Conservation (phyloP, 805 yeast genomes). For the Candida suzukii region DNA sequence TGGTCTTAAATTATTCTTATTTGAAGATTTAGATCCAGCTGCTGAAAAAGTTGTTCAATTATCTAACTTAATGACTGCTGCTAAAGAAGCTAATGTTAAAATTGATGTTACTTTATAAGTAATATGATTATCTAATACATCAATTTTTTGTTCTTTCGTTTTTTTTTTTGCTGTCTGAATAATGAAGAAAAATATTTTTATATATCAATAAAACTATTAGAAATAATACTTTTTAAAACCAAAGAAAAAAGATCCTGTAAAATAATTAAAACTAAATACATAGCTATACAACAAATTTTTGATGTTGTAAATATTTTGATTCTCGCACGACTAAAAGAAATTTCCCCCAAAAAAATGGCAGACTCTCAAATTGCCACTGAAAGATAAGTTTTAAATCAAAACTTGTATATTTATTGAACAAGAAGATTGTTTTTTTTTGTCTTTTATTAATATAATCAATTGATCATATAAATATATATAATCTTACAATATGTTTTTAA, state of each 20-base stretch:
- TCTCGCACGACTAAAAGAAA: not conserved
- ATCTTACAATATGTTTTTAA: conserved; percentile 65
- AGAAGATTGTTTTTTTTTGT: too few relatives aligned
- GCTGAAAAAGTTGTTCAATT: conserved; percentile 90
- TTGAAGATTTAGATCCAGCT: conserved; percentile 92
- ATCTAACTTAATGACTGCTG: conserved; percentile 6
- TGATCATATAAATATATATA: not conserved
- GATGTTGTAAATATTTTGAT: not conserved
- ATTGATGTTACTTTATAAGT: conserved; percentile 1
- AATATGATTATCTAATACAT: not conserved
- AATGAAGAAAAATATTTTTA: too few relatives aligned
- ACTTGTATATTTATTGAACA: too few relatives aligned
- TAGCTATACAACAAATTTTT: too few relatives aligned
- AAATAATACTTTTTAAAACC: too few relatives aligned
- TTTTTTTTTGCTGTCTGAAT: not conserved
- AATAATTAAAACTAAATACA: too few relatives aligned
- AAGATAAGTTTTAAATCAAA: too few relatives aligned
- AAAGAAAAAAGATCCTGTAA: too few relatives aligned
- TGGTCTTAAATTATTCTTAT: conserved; percentile 87
- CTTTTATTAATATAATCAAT: not conserved
- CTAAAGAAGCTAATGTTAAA: conserved; percentile 1
- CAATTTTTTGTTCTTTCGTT: not conserved
- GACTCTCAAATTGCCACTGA: conserved; percentile 1
- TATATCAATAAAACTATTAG: too few relatives aligned
- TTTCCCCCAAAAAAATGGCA: too few relatives aligned